These are phyloP conservation scores for Colletotrichum karsti DNA, from an alignment of 2,329 filamentous ascomycete species.

Conservation along the genomic window DNA sequence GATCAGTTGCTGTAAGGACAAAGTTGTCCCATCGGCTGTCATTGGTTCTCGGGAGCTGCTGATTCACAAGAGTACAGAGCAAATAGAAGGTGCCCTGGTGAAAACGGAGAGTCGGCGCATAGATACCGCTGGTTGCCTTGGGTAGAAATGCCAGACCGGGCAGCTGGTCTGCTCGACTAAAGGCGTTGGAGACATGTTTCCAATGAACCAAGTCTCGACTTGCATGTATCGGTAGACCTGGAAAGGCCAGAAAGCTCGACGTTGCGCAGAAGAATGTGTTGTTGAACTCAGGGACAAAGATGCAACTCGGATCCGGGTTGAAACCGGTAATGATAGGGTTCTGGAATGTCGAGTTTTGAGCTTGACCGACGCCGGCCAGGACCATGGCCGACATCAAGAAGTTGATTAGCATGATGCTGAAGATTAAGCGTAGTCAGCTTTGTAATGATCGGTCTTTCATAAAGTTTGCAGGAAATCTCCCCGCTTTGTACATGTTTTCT, in stretches of 20 bases:
- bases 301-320: conserved; percentile 57
- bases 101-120: conserved; percentile 55
- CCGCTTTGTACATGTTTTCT: not conserved
- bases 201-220: conserved; percentile 60
- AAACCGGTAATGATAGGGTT: conserved; percentile 60
- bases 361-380: not conserved
- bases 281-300: conserved; percentile 46
- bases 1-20: conserved; percentile 29
- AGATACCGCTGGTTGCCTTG: conserved; percentile 48
- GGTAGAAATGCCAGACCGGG: conserved; percentile 42
- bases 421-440: not conserved
- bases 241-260: conserved; percentile 61
- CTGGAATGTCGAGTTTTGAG: conserved; percentile 35
- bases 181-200: conserved; percentile 52
- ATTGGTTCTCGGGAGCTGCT: conserved; percentile 6
- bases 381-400: not conserved
- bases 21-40: conserved; percentile 27
- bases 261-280: conserved; percentile 61
- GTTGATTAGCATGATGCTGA: not conserved
- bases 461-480: not conserved
- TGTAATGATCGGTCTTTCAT: no score
- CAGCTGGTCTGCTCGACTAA: conserved; percentile 50
- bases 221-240: conserved; percentile 60
- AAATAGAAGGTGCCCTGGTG: conserved; percentile 53
- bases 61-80: conserved; percentile 42